Percentiles rank a stretch among this genome's conserved stretches.
Conservation (phyloP, 176 grass and related monocot genomes). For the Avena eriantha region DNA sequence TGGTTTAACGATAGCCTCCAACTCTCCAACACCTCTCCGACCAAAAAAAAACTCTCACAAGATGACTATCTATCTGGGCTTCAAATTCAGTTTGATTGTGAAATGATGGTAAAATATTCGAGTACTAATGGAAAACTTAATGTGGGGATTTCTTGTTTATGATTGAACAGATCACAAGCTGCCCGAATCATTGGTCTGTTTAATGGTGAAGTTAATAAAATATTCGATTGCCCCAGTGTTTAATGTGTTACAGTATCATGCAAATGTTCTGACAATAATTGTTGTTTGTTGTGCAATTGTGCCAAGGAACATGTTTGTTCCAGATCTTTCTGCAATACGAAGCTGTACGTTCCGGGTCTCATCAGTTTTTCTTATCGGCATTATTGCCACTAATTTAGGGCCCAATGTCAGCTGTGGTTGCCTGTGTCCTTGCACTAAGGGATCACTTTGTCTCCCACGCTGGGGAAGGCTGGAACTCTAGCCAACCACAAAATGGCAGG, state of each 20-base stretch:
- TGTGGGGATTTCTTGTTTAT: background rate
- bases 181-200: background rate
- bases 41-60: background rate
- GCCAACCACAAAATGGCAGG: slow-evolving; percentile 39
- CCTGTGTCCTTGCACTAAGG: slow-evolving; percentile 58
- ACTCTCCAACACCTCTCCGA: background rate
- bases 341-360: background rate
- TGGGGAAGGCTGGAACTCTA: slow-evolving; percentile 33
- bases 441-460: slow-evolving; percentile 43
- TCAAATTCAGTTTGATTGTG: background rate
- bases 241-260: background rate
- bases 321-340: slow-evolving; percentile 27
- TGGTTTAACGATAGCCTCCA: background rate
- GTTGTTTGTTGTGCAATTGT: slow-evolving; percentile 1
- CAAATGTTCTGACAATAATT: slow-evolving; percentile 24
- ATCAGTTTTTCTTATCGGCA: slow-evolving; percentile 17
- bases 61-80: background rate
- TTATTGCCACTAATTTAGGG: slow-evolving; percentile 53
- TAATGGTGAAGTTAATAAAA: background rate
- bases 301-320: slow-evolving; percentile 19
- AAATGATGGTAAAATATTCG: background rate
- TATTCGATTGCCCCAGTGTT: slow-evolving; percentile 13
- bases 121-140: background rate
- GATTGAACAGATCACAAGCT: slow-evolving; percentile 1
- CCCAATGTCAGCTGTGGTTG: slow-evolving; percentile 56